Conservation (phyloP, 805 yeast species). For the Suhomyces emberorum region DNA sequence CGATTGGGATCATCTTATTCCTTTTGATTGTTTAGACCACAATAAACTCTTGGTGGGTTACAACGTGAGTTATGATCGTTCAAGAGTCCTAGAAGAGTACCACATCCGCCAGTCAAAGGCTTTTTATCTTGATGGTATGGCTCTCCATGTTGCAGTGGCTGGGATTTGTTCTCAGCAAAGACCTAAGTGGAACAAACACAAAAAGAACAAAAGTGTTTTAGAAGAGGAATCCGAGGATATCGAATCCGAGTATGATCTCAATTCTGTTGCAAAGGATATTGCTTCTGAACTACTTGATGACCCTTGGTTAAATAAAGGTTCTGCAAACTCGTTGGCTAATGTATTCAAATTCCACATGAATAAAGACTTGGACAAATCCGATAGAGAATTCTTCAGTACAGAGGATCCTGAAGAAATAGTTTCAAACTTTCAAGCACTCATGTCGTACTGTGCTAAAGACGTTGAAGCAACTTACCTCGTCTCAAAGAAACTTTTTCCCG, state of each 20-base stretch:
- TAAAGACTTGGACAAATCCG: conserved; percentile 59
- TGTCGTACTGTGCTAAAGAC: conserved; percentile 83
- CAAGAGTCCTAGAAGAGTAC: conserved; percentile 83
- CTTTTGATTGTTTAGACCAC: conserved; percentile 51
- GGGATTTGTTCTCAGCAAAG: conserved; percentile 95
- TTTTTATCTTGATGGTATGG: conserved; percentile 87
- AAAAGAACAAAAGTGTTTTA: conserved; percentile 32
- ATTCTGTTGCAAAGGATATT: conserved; percentile 13
- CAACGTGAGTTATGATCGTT: conserved; percentile 87
- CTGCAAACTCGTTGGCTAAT: conserved; percentile 75
- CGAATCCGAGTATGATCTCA: conserved; percentile 14
- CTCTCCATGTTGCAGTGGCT: conserved; percentile 82
- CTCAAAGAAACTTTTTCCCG: conserved; percentile 65
- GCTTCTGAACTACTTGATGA: conserved; percentile 46
- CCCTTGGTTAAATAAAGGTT: conserved; percentile 82
- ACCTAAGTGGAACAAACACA: conserved; percentile 66
- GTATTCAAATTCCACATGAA: conserved; percentile 80
- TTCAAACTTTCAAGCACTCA: conserved; percentile 55
- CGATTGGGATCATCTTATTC: conserved; percentile 65
- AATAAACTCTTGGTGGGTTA: conserved; percentile 79
- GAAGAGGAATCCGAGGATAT: conserved; percentile 16
- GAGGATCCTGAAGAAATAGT: conserved; percentile 52
- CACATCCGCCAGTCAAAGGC: conserved; percentile 61
- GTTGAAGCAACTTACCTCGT: conserved; percentile 73
- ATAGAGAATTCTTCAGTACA: conserved; percentile 61